Conservation (phyloP, 2,329 filamentous ascomycete species). For the Phaeophleospora eucalypticola region DNA sequence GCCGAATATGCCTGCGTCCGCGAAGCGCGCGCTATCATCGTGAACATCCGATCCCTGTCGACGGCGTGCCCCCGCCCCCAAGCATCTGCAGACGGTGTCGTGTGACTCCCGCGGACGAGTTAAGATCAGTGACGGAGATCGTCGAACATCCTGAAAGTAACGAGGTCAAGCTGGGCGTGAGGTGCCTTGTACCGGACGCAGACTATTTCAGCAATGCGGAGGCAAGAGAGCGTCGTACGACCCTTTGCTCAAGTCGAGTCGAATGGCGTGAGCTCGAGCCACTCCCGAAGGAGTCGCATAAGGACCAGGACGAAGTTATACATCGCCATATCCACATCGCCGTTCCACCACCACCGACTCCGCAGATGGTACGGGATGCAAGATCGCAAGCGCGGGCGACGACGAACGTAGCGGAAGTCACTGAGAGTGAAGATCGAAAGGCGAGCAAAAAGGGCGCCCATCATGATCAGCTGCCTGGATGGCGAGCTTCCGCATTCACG, state of each 20-base stretch:
- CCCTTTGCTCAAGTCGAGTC: slow-evolving; percentile 15
- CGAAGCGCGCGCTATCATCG: slow-evolving; percentile 33
- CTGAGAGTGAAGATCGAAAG: not conserved
- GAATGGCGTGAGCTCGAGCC: slow-evolving; percentile 22
- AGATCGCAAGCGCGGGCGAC: too few species aligned
- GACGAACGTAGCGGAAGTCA: too few species aligned
- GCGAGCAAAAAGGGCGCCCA: not conserved
- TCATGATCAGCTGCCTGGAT: not conserved
- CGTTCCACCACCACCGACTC: slow-evolving; percentile 8
- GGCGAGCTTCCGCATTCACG: not conserved
- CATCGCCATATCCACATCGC: slow-evolving; percentile 12
- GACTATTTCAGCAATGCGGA: slow-evolving; percentile 17
- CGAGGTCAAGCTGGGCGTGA: slow-evolving; percentile 26
- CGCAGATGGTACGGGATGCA: too few species aligned
- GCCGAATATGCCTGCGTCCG: slow-evolving; percentile 31
- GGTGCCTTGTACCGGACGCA: slow-evolving; percentile 22
- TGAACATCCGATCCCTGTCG: slow-evolving; percentile 30
- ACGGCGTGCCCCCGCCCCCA: slow-evolving; percentile 30
- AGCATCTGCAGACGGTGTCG: slow-evolving; percentile 34
- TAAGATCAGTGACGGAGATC: slow-evolving; percentile 14
- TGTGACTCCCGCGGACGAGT: slow-evolving; percentile 22
- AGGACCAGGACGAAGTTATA: slow-evolving; percentile 2
- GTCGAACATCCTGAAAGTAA: slow-evolving; percentile 24
- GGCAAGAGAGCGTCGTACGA: slow-evolving; percentile 12
- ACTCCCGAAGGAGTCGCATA: not conserved